Base-by-base conservation (phyloP, 75 land plant genomes). In the Sequoiadendron giganteum region DNA sequence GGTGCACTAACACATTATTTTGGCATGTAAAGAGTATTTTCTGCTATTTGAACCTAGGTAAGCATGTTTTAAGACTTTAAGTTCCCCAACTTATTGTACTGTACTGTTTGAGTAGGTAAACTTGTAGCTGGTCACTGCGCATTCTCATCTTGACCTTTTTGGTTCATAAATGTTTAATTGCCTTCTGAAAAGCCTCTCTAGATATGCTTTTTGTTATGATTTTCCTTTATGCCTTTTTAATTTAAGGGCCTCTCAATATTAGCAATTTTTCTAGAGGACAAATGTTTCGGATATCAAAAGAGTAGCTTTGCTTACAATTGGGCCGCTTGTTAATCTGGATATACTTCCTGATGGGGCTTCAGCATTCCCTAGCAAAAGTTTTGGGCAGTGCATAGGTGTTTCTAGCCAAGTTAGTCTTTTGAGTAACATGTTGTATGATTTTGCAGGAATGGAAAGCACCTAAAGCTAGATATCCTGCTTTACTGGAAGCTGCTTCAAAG, bases 371-470 rank as follows among this genome's bases (percentile, higher is more conserved):
- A 55, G 56, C 56, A 55, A 55, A 14, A 14, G 0, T 55, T 55
- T 68, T 25, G n/a, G 72, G 72, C 14, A 55, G 72, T 68, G 72
- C 30, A 28, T 68, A 28, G 30, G 72, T 21, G 30, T n/a, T 48
- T 85, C 32, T 15, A 48, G 38, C 38, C 52, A 32, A 14, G 40
- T 19, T 86, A 38, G 42, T 56, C 10, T 56, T 40, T 36, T 38
- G 32, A 61, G n/a, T 86, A 39, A 39, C 10, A 4, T 86, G n/a
- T 80, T 80, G 52, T 84, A 19, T 38, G 25, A 11, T 87, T 36
- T 36, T 95, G 88, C 92, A 97, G 99, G 99, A 97, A 89, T 97
- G 98, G 99, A 97, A 94, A 75, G 91, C 95, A 70, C 95, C 97
- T 25, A 95, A 94, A 87, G 94, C 98, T 19, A 92, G 93, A 87